Base-by-base conservation (phyloP, 768 basidiomycete genomes). In the Russula abietina region DNA sequence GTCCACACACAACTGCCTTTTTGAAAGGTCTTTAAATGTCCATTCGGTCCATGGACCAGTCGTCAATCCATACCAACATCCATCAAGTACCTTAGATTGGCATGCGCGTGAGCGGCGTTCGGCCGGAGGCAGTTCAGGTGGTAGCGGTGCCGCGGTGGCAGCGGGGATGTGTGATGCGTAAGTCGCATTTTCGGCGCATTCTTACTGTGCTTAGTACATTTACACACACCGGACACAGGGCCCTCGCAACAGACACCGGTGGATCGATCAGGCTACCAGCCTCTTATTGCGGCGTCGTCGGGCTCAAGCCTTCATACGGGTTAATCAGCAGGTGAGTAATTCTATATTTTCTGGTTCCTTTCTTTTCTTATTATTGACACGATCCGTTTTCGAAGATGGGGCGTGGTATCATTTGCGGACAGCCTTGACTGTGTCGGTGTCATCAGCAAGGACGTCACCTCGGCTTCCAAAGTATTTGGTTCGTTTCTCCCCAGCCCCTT, bases 231-330 rank as follows among this genome's bases (percentile, higher is more conserved):
- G 16, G 14, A 16, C 38, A 24, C 51, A 97, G 96, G 19, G 93
- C 96, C 0, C 71, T 98, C 24, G 91, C 88, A 0, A 96, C 94
- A 2, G 97, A 99, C 72, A 98, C 96, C 0, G 96, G 97, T 9
- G 97, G 96, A 0, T 98, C 97, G 6, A 86, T 88, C 11, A 83
- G 96, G 45, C 77, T 99, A 2, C 97, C 97, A 0, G 97, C 97
- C 0, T 87, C 93, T 2, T 98, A 98, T 70, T 97, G 93, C 68
- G 93, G 94, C 5, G 78, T 97, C 0, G 85, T 91, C 2, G 97
- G 97, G 0, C 74, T 98, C 49, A 99, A 99, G 70, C 96, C 96
- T 0, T 95, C 94, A 0, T 98, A 98, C 69, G 96, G 96, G 4
- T 77, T 98, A 45, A 75, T 98, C 33, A 93, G 91, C 69, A 81